Conservation (phyloP, 2,329 filamentous ascomycete genomes). For the Colletotrichum tofieldiae region DNA sequence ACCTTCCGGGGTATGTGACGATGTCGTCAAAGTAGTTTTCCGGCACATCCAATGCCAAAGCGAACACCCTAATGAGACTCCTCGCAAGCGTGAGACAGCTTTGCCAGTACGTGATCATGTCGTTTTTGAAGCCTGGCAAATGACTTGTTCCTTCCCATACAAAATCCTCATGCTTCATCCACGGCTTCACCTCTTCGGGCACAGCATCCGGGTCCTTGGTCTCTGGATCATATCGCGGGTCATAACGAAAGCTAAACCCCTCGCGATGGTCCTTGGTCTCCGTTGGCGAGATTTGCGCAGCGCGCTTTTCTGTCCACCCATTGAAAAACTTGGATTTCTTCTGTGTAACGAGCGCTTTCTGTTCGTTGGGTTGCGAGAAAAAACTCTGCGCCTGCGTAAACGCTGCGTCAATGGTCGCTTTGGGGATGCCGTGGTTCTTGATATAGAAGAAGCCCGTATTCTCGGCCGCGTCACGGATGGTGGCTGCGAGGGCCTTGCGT, state of each 20-base stretch:
- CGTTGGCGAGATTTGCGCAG: constrained; percentile 48
- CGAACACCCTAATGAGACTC: constrained; percentile 46
- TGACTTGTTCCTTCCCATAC: constrained; percentile 44
- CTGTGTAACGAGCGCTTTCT: constrained; percentile 47
- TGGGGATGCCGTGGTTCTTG: constrained; percentile 59
- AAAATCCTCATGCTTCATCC: constrained; percentile 44
- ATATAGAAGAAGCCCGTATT: constrained; percentile 65
- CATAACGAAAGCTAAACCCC: constrained; percentile 55
- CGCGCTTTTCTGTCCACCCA: constrained; percentile 52
- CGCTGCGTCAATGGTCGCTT: constrained; percentile 49
- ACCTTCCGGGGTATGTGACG: constrained; percentile 44
- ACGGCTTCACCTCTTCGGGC: constrained; percentile 40
- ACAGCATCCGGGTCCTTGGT: constrained; percentile 48
- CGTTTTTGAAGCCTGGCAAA: constrained; percentile 40
- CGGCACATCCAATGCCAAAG: constrained; percentile 45
- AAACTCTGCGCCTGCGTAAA: constrained; percentile 46
- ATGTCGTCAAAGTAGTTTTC: constrained; percentile 45
- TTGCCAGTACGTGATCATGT: constrained; percentile 43
- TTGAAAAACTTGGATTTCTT: constrained; percentile 54
- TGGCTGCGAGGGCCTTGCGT: constrained; percentile 54
- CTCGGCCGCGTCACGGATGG: constrained; percentile 57
- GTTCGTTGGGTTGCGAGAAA: constrained; percentile 50
- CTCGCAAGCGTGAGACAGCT: constrained; percentile 46
- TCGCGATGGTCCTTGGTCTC: constrained; percentile 52
- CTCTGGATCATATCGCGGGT: constrained; percentile 59